These are phyloP conservation scores for Physcia stellaris DNA, from an alignment of 495 filamentous ascomycete genomes.

Conservation along the genomic window DNA sequence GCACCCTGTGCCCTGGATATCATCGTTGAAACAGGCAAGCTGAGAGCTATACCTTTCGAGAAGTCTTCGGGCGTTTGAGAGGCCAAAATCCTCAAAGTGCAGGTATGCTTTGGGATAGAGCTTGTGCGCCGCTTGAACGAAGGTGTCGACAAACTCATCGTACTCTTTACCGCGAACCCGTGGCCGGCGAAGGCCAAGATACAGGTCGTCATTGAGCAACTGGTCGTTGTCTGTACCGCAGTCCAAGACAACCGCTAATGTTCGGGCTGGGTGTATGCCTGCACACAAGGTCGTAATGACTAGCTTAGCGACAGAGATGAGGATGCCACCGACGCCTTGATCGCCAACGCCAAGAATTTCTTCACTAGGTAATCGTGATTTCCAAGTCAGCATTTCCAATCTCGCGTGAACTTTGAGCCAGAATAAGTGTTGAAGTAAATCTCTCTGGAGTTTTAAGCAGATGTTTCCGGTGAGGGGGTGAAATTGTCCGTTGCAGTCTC, in stretches of 20 bases:
- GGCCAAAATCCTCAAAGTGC: slow-evolving; percentile 61
- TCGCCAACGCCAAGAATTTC: slow-evolving; percentile 84
- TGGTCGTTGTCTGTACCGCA: slow-evolving; percentile 76
- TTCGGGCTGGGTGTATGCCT: slow-evolving; percentile 68
- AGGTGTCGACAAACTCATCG: slow-evolving; percentile 62
- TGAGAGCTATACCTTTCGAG: slow-evolving; percentile 58
- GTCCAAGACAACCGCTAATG: slow-evolving; percentile 73
- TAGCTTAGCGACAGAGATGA: slow-evolving; percentile 76
- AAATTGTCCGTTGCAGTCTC: too few relatives aligned
- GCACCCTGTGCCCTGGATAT: slow-evolving; percentile 81
- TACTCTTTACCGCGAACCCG: slow-evolving; percentile 61
- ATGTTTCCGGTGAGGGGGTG: too few relatives aligned
- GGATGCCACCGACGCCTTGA: slow-evolving; percentile 64
- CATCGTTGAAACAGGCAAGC: slow-evolving; percentile 82
- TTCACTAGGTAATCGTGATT: too few relatives aligned
- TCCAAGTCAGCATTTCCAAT: slow-evolving; percentile 31
- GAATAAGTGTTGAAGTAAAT: too few relatives aligned
- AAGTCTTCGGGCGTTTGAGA: slow-evolving; percentile 47
- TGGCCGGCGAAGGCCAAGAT: slow-evolving; percentile 58
- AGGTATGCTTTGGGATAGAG: slow-evolving; percentile 71
- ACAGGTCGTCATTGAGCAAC: slow-evolving; percentile 66
- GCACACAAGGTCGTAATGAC: slow-evolving; percentile 73
- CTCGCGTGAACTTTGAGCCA: too few relatives aligned
- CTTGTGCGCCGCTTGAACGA: slow-evolving; percentile 52
- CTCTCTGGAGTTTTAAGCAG: too few relatives aligned